Percentiles rank a stretch among this genome's conserved stretches.
Evolutionary conservation across 257 asterid species (phyloP).

Genomic region (Solanum ossicruentum): DNA sequence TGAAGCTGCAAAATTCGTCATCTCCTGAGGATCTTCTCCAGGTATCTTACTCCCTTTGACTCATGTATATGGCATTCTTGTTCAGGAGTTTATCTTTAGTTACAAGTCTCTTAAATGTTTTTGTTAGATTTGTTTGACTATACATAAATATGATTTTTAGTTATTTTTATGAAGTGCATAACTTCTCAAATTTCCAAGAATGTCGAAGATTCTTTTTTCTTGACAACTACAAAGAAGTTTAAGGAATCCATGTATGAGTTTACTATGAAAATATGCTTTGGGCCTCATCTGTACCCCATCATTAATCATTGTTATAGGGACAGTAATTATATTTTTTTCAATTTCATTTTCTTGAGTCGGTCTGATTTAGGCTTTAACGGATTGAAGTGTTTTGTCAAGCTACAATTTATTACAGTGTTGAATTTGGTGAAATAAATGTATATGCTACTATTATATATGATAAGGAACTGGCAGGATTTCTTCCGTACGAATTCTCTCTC

Average conservation of each 20-base stretch:
- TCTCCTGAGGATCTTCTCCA: slow-evolving; percentile 59
- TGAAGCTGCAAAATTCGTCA: slow-evolving; percentile 47
- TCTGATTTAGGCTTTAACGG: background rate
- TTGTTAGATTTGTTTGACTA: background rate
- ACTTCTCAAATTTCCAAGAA: background rate
- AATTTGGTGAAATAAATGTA: background rate
- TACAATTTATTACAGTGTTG: background rate
- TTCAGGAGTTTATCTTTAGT: background rate
- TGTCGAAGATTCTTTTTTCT: background rate
- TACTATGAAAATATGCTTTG: background rate
- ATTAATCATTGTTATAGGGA: background rate
- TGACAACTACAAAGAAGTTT: background rate
- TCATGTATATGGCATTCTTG: background rate
- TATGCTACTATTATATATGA: background rate
- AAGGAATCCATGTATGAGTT: background rate
- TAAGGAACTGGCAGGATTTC: background rate
- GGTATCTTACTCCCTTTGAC: slow-evolving; percentile 21
- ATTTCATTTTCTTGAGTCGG: background rate
- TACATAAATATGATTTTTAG: background rate
- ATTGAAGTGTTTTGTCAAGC: background rate
- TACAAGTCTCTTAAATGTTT: background rate
- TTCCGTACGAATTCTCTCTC: background rate
- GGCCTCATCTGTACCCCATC: background rate
- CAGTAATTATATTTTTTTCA: background rate
- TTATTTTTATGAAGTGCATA: background rate